These are phyloP conservation scores for Zymoseptoria passerinii DNA, from an alignment of 2,329 filamentous ascomycete genomes.

Conservation along the genomic window DNA sequence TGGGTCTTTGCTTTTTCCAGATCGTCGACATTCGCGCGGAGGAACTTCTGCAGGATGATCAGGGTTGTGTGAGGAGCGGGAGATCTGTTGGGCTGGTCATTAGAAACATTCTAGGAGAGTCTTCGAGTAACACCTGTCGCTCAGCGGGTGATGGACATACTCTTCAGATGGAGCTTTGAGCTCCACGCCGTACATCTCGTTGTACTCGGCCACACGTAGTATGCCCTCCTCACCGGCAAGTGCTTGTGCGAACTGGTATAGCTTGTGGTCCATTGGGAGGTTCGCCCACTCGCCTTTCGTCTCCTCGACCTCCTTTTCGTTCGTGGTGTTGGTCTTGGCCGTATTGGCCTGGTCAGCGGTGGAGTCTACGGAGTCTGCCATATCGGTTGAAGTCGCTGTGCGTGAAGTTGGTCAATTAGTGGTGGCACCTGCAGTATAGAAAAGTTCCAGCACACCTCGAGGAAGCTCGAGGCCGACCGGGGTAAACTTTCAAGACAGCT, in stretches of 20 bases:
- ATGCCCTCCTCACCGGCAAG: slow-evolving; percentile 44
- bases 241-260: slow-evolving; percentile 44
- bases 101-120: slow-evolving; percentile 3
- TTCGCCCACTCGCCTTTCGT: slow-evolving; percentile 16
- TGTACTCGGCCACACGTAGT: slow-evolving; percentile 50
- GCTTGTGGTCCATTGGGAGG: slow-evolving; percentile 19
- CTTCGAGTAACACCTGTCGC: too few species aligned
- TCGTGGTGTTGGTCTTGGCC: slow-evolving; percentile 4
- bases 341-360: slow-evolving; percentile 4
- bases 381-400: background rate
- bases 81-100: slow-evolving; percentile 13
- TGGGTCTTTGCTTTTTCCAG: slow-evolving; percentile 66
- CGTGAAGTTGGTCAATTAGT: background rate
- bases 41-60: slow-evolving; percentile 84
- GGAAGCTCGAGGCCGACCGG: background rate
- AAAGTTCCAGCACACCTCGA: background rate
- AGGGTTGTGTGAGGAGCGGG: slow-evolving; percentile 60
- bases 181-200: slow-evolving; percentile 80
- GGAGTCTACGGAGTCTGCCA: background rate
- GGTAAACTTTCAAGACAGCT: background rate
- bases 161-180: slow-evolving; percentile 37
- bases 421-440: background rate
- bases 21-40: slow-evolving; percentile 79
- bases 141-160: slow-evolving; percentile 9
- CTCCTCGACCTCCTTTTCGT: slow-evolving; percentile 6